A percentile compares a stretch with the other conserved stretches of the same genome.
Conservation (phyloP, 2,329 filamentous ascomycete species). For the Acrodontium crateriforme region DNA sequence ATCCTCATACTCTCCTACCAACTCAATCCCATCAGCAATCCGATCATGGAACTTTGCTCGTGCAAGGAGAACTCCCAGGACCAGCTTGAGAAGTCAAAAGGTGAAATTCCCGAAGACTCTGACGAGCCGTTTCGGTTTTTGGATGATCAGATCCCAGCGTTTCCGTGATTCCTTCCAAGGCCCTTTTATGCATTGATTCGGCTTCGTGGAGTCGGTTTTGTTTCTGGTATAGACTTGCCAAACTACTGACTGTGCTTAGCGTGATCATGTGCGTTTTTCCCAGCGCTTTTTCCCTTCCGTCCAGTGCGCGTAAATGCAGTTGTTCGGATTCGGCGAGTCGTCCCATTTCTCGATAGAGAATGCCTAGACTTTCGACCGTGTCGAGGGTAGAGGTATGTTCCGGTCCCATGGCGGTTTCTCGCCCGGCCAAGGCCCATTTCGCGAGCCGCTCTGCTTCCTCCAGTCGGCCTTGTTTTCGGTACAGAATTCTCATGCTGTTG, state of each 20-base stretch:
- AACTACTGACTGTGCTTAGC: constrained; percentile 5
- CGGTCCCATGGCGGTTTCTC: constrained; percentile 4
- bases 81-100: no score
- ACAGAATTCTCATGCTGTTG: constrained; percentile 4
- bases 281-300: constrained; percentile 3
- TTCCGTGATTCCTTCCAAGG: constrained; percentile 5
- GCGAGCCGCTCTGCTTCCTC: constrained; percentile 7
- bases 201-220: constrained; percentile 7
- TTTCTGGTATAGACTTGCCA: constrained; percentile 3
- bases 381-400: constrained; percentile 5
- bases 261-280: constrained; percentile 6
- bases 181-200: constrained; percentile 6
- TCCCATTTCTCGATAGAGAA: background rate
- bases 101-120: no score
- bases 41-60: no score
- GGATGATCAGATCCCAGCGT: no score
- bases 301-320: constrained; percentile 1
- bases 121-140: no score
- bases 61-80: no score
- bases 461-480: constrained; percentile 4
- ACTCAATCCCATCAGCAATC: no score
- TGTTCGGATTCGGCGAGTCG: constrained; percentile 1
- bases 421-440: constrained; percentile 4
- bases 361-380: constrained; percentile 5
- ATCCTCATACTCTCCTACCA: no score